These are phyloP conservation scores for Phytophthora podocarpi DNA, from an alignment of 352 stramenopile species.

Conservation along the genomic window DNA sequence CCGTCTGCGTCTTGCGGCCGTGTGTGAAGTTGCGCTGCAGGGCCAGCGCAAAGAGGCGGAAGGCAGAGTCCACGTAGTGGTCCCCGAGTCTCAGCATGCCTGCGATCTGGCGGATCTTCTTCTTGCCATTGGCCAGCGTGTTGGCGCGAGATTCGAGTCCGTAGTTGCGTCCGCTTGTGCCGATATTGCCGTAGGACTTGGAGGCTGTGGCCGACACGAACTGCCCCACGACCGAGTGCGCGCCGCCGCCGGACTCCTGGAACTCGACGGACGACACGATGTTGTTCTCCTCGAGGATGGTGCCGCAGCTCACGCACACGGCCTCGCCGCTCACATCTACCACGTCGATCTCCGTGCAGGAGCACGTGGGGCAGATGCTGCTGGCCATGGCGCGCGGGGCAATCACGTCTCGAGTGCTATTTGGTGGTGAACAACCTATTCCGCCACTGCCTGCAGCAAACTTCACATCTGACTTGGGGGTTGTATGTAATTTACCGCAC, in stretches of 20 bases:
- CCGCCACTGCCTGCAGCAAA: neutral
- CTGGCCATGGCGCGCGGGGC: constrained; percentile 39
- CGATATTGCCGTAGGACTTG: constrained; percentile 92
- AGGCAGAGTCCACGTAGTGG: constrained; percentile 96
- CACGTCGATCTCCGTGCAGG: constrained; percentile 94
- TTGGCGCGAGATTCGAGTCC: constrained; percentile 95
- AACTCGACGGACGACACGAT: constrained; percentile 98
- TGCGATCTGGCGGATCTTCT: constrained; percentile 94
- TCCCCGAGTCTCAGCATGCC: constrained; percentile 92
- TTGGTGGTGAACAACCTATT: constrained; percentile 40
- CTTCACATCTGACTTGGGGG: neutral
- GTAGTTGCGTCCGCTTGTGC: constrained; percentile 91
- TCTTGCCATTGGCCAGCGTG: constrained; percentile 95
- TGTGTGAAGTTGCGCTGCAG: constrained; percentile 98
- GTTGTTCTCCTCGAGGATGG: constrained; percentile 98
- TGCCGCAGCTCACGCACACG: constrained; percentile 88
- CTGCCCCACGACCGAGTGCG: constrained; percentile 94
- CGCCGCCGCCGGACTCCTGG: constrained; percentile 91
- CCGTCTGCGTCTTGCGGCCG: constrained; percentile 94
- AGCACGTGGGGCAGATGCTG: constrained; percentile 94
- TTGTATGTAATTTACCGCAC: constrained; percentile 5
- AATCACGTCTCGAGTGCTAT: no score
- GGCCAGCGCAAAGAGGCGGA: constrained; percentile 96
- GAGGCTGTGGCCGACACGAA: constrained; percentile 93
- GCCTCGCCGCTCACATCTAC: constrained; percentile 91